Conservation (phyloP, 2,329 filamentous ascomycete species). For the Leptographium procerum region DNA sequence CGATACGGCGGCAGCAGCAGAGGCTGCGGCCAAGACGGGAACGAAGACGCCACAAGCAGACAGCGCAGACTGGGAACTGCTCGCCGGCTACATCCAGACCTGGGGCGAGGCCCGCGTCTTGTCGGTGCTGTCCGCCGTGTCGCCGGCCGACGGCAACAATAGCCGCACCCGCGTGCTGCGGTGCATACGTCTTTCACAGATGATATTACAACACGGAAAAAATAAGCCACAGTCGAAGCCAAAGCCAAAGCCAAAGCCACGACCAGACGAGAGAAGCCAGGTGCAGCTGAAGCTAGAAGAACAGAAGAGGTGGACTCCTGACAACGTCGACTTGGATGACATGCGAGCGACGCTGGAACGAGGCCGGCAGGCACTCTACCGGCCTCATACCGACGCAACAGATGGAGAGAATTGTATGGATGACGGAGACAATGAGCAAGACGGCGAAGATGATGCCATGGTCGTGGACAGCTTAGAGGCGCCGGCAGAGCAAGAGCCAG, state of each 20-base stretch:
- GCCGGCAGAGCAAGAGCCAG: conserved; percentile 2
- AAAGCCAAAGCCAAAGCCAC: background rate
- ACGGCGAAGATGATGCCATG: conserved; percentile 11
- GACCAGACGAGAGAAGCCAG: background rate
- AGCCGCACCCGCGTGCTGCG: conserved; percentile 9
- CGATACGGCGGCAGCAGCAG: background rate
- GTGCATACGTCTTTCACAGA: conserved; percentile 17
- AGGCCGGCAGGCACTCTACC: conserved; percentile 3
- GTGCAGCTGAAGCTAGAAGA: background rate
- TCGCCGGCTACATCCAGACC: conserved; percentile 13
- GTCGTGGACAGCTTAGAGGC: background rate
- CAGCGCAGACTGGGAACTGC: background rate
- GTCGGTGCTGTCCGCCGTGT: conserved; percentile 1
- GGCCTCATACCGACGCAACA: background rate
- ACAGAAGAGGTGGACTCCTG: background rate
- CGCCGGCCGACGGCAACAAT: conserved; percentile 4
- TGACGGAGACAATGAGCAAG: background rate
- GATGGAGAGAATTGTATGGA: background rate
- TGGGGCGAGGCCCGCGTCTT: conserved; percentile 16
- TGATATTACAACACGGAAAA: conserved; percentile 7
- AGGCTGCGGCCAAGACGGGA: background rate
- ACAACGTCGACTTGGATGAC: conserved; percentile 5
- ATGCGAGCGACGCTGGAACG: conserved; percentile 5
- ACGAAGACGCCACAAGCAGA: no score
- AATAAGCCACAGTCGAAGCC: background rate